A percentile compares a stretch with the other conserved stretches of the same genome.
phyloP scores from a whole-genome alignment of 208 protist species.

The Acanthamoeba royreba region DNA sequence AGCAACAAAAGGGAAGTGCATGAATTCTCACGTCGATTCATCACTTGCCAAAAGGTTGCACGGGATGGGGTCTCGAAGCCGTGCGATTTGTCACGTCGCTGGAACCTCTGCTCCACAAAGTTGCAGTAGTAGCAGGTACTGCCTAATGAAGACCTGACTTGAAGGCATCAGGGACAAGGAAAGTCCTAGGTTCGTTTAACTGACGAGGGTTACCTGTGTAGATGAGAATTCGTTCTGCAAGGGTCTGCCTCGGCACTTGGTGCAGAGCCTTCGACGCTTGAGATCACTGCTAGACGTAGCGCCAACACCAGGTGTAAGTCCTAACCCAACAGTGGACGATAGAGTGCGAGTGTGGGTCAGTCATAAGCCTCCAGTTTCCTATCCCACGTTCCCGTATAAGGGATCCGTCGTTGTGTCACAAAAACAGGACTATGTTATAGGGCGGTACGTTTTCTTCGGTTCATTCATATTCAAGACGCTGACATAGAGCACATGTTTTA shows the following conservation, averaged over 20 bases:
- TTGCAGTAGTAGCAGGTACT: not conserved
- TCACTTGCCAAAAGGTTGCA: too few species aligned
- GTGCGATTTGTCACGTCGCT: conserved; percentile 35
- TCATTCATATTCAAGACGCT: not conserved
- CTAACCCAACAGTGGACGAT: not conserved
- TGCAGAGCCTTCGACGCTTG: not conserved
- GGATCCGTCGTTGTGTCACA: not conserved
- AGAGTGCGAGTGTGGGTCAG: conserved; percentile 31
- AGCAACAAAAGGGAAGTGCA: too few species aligned
- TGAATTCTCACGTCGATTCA: too few species aligned
- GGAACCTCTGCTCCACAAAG: not conserved
- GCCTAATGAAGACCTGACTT: not conserved
- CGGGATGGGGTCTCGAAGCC: conserved; percentile 25
- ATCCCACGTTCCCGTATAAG: conserved; percentile 35
- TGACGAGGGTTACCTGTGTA: not conserved
- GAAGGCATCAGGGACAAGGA: not conserved
- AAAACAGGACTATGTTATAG: not conserved
- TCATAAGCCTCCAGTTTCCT: conserved; percentile 34
- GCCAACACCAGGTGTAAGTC: not conserved
- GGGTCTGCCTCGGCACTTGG: not conserved
- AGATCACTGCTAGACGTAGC: not conserved
- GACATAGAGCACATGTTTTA: not conserved
- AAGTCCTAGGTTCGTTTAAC: not conserved
- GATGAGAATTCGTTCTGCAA: not conserved
- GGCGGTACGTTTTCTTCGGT: not conserved